Base-by-base conservation (phyloP, 495 filamentous ascomycete species). In the Xylaria scruposa region DNA sequence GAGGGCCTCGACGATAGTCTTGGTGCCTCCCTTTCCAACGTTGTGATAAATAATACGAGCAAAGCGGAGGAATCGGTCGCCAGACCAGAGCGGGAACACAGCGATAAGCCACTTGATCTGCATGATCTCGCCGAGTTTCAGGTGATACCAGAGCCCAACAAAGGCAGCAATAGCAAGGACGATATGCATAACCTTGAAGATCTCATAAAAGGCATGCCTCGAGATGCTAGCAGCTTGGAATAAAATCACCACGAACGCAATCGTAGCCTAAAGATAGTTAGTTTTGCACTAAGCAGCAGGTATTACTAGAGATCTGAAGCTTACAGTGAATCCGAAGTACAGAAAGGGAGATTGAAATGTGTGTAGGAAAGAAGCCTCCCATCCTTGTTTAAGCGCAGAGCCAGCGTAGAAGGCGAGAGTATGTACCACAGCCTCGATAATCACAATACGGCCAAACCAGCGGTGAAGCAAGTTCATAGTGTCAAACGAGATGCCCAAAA, bases 391-490 rank as follows among this genome's bases (percentile, higher is more conserved):
- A 2, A 76, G 82, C 81, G 79, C 90, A 88, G 77, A 86, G 78
- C 69, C 72, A 49, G 59, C 83, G 83, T 88, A 90, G 70, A 70
- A 97, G 58, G 90, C 90, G 49, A 83, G 42, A 4, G 91, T 92
- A 78, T 98, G 96, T 15, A 90, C 85, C 60, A 97, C 53, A 6
- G 90, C 84, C 79, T 99, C 92, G 17, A 95, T 56, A 24, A 92
- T 90, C 8, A 97, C 89, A 29, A 97, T 90, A 24, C 96, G 92
- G 29, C 95, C 96, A 67, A 98, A 90, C 95, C 96, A 99, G 47
- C 96, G 91, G 80, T 99, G 96, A 38, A 98, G 82, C 36, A 98
- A 85, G 80, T 98, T 98, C 86, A 94, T 98, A 0, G 95, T 97
- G 83, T 99, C 97, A 81, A 97, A 99, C 79, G 93, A 95, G 81